Base-by-base conservation (phyloP, 1,139 yeast species). In the Taphrina betulina region DNA sequence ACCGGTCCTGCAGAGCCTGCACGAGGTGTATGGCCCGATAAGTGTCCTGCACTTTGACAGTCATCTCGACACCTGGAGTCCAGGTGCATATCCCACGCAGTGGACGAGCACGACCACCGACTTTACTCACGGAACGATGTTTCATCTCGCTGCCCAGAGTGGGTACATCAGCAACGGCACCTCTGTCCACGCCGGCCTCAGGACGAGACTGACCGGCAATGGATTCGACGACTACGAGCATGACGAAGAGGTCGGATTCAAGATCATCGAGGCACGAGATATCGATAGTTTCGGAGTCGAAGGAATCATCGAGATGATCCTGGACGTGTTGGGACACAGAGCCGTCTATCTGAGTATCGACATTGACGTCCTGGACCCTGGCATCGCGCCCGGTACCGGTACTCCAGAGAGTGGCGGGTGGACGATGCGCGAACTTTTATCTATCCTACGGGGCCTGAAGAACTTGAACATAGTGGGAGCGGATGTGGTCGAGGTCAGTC, bases 401-500 rank as follows among this genome's bases (percentile, higher is more conserved):
- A 85, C 94, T 2, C 86, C 83, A 60, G 94, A 85, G 68, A 82
- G 84, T 3, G 94, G 94, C 57, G 94, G 94, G 56, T 78, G 87
- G 78, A 72, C 83, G 52, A 83, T 90, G n/a, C 75, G 94, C 59
- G 94, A 85, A 67, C 74, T 85, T 58, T 75, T 84, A 57, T 75
- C 80, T 59, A 74, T 85, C 26, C 70, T 85, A 60, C 75, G 90
- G 62, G 74, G 74, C 7, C 68, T 85, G 40, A 85, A 82, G 20
- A 69, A 69, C 8, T 72, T 84, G 65, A 80, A 81, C 59, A 63
- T 85, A 28, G 87, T 85, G 34, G 94, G 92, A 40, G 90, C 85
- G 3, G 94, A 85, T 67, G 72, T 85, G 29, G 92, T 85, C 19
- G 92, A 85, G 67, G 92, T 85, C 4, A 74, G 85, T 22, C 92